Conservation (phyloP, 139 green algal species). For the Mesotaenium endlicherianum region DNA sequence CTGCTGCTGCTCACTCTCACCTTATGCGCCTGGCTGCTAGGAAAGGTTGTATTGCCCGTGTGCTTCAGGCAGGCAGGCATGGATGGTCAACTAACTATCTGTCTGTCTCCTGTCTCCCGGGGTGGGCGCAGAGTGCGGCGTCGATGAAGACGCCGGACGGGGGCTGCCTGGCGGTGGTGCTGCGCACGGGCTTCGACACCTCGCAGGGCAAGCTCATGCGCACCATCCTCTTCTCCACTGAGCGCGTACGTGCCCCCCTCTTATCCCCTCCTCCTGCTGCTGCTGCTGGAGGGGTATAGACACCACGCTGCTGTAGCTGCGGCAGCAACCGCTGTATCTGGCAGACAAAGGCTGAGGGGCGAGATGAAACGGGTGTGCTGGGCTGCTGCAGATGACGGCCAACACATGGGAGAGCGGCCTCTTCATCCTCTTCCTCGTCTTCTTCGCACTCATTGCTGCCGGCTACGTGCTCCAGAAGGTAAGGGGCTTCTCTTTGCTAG, state of each 20-base stretch:
- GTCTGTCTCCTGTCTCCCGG: too few species aligned
- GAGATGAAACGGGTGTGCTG: too few species aligned
- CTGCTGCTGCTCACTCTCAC: too few species aligned
- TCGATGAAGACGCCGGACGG: constrained; percentile 66
- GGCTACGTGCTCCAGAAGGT: constrained; percentile 80
- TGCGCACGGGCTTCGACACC: constrained; percentile 96
- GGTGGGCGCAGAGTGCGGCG: constrained; percentile 37
- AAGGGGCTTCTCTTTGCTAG: constrained; percentile 34
- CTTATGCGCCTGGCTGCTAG: too few species aligned
- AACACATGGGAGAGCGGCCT: constrained; percentile 91
- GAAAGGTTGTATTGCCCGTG: too few species aligned
- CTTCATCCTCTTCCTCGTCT: constrained; percentile 97
- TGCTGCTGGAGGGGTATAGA: too few species aligned
- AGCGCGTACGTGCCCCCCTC: constrained; percentile 57
- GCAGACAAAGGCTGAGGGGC: too few species aligned
- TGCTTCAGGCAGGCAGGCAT: too few species aligned
- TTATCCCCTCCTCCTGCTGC: not conserved
- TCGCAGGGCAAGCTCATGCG: constrained; percentile 93
- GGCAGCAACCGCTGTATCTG: too few species aligned
- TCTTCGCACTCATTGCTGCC: constrained; percentile 86
- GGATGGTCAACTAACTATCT: too few species aligned
- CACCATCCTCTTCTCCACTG: constrained; percentile 94
- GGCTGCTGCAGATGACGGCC: constrained; percentile 68
- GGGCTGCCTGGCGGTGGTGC: constrained; percentile 85
- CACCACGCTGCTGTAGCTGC: too few species aligned